Base-by-base conservation (phyloP, 495 filamentous ascomycete genomes). In the Hypoxylon lienhwacheense region DNA sequence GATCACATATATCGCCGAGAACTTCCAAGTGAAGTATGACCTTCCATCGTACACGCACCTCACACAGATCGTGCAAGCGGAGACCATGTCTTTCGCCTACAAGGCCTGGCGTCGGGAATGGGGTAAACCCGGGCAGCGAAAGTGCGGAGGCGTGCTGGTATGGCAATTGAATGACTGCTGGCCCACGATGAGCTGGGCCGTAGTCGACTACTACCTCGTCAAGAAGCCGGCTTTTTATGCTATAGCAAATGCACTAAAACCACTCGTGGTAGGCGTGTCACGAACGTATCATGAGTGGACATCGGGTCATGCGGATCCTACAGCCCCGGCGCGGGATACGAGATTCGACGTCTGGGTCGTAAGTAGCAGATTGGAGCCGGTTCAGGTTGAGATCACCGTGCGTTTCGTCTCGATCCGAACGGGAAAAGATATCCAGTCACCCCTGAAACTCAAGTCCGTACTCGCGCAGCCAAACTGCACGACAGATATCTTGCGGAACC, bases 81-180 rank as follows among this genome's bases (percentile, higher is more conserved):
- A 95, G 53, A 84, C 87, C 4, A 76, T 93, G 72, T 79, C 80
- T 63, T 85, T 79, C 56, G 89, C 86, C 20, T 92, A 90, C 69
- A 81, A 83, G 47, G 77, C 80, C 14, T 95, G 87, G 87, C 79
- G 87, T 11, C 79, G 85, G 17, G 80, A 90, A 67, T 92, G 87
- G 83, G 69, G 73, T 1, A 66, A 66, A 7, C 65, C 63, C 5
- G 83, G 82, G n/a, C 72, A 80, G 53, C 79, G 87, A 48, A 61
- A 70, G 12, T 95, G 91, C 61, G 85, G 86, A 35, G 91, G 91
- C 10, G 87, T 85, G 10, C 72, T 96, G n/a, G 83, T 93, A 1
- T 96, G 91, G 91, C 91, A 96, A 66, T 67, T 93, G 34, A 96
- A 95, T 53, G 91, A 96, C 70, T 91, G 88, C 68, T 96, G 89